Base-by-base conservation (phyloP, 2,329 filamentous ascomycete species). In the Penicillium psychrosexuale region DNA sequence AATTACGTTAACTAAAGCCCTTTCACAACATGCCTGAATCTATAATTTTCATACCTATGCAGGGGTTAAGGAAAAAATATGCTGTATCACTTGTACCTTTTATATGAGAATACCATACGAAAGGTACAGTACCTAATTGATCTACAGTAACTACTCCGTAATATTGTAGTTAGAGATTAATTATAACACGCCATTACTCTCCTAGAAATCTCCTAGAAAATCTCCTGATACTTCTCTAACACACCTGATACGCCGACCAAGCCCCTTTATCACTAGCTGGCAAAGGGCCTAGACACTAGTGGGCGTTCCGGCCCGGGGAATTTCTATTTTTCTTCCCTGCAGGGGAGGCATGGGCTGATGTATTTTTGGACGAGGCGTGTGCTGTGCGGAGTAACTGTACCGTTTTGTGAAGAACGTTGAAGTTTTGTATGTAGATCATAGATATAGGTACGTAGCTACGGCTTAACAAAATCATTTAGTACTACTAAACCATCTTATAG, bases 311-410 rank as follows among this genome's bases (percentile, higher is more conserved):
- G 19, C 27, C 28, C 15, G 31, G 54, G 36, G 38, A 50, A 47
- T 44, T 50, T 28, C 11, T 40, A 39, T 12, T 17, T 47, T 55
- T 22, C 24, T 56, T 53, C 53, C 53, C 17, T 42, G 38, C 45
- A 15, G 22, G 43, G 49, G 15, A 58, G 30, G 24, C 47, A 54
- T 60, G 34, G 36, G 24, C 49, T 13, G 22, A 42, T 27, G 31
- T 37, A 47, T 33, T 45, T 24, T 33, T 34, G 17, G 13, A 31
- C 12, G n/a, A 24, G 40, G 39, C 3, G 30, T 33, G 43, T 13
- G 28, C 43, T 17, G 42, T 28, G 38, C 22, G 22, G 22, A 24
- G 22, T 24, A 24, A 5, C 5, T 42, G 19, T n/a, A 5, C 5
- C 27, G 19, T n/a, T 2, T 22, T 22, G 28, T 3, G 12, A 28